These are phyloP conservation scores for baker's yeast (Saccharomyces cerevisiae) DNA, from an alignment of 805 yeast species.

Conservation along the genomic window DNA sequence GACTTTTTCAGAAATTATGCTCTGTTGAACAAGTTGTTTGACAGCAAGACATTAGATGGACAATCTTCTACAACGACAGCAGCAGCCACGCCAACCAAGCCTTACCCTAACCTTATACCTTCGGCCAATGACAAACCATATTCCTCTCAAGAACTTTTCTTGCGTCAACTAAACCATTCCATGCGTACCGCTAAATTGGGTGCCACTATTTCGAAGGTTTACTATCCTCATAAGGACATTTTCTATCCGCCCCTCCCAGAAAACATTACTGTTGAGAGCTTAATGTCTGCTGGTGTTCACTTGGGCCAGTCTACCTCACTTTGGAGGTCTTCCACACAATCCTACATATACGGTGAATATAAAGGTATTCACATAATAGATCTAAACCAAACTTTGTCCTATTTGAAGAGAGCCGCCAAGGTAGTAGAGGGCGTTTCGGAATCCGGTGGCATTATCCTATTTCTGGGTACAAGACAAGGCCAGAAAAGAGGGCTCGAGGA, in stretches of 20 bases:
- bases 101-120: constrained; percentile 51
- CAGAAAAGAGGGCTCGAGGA: constrained; percentile 65
- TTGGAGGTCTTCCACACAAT: constrained; percentile 76
- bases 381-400: constrained; percentile 69
- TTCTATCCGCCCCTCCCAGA: constrained; percentile 48
- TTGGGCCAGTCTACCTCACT: constrained; percentile 81
- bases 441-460: constrained; percentile 77
- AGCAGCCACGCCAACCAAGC: constrained; percentile 5
- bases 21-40: constrained; percentile 9
- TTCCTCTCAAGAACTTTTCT: constrained; percentile 65
- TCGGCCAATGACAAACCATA: constrained; percentile 58
- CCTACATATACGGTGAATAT: constrained; percentile 79
- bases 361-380: constrained; percentile 89
- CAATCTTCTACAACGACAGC: background rate
- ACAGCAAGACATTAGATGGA: background rate
- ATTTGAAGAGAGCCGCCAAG: constrained; percentile 72
- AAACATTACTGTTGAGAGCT: constrained; percentile 56
- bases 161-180: constrained; percentile 63
- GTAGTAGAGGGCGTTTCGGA: constrained; percentile 77
- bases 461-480: constrained; percentile 76
- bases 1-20: constrained; percentile 24
- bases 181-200: constrained; percentile 52
- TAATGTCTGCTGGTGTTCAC: constrained; percentile 90
- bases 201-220: constrained; percentile 50
- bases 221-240: constrained; percentile 60